These are phyloP conservation scores for Jackrogersella multiformis DNA, from an alignment of 495 filamentous ascomycete genomes.

Conservation along the genomic window DNA sequence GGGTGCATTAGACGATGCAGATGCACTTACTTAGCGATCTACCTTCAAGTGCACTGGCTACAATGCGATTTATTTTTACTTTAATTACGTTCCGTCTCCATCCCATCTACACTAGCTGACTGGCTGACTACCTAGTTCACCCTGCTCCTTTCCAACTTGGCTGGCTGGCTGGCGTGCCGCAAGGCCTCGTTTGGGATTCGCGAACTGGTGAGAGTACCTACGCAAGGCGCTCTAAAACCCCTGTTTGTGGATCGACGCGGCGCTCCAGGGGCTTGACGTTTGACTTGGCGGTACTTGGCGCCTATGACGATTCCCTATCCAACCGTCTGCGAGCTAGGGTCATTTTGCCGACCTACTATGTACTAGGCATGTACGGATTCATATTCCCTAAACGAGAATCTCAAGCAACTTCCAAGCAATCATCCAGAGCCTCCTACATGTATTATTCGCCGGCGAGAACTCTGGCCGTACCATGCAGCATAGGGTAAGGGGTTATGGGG, in stretches of 20 bases:
- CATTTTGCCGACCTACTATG: slow-evolving; percentile 17
- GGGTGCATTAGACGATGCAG: slow-evolving; percentile 4
- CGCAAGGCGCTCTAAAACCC: slow-evolving; percentile 23
- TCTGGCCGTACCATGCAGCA: slow-evolving; percentile 33
- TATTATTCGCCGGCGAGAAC: slow-evolving; percentile 20
- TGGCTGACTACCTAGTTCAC: no score
- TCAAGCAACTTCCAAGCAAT: slow-evolving; percentile 17
- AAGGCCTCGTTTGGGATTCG: slow-evolving; percentile 34
- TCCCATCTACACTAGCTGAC: not conserved
- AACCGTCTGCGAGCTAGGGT: slow-evolving; percentile 21
- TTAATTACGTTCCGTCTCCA: slow-evolving; percentile 17
- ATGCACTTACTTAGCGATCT: not conserved
- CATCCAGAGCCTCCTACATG: slow-evolving; percentile 11
- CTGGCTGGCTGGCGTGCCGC: slow-evolving; percentile 35
- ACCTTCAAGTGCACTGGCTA: slow-evolving; percentile 1
- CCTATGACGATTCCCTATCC: slow-evolving; percentile 23
- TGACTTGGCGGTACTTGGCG: slow-evolving; percentile 44
- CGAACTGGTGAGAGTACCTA: slow-evolving; percentile 12
- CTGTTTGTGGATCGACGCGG: slow-evolving; percentile 40
- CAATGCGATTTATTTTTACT: slow-evolving; percentile 19
- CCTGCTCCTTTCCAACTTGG: slow-evolving; percentile 42
- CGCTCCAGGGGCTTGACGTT: slow-evolving; percentile 35
- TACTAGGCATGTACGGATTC: no score
- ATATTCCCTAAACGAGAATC: slow-evolving; percentile 26
- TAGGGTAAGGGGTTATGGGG: slow-evolving; percentile 36